Conservation (phyloP, 768 basidiomycete genomes). For the Tulasnella sp. region DNA sequence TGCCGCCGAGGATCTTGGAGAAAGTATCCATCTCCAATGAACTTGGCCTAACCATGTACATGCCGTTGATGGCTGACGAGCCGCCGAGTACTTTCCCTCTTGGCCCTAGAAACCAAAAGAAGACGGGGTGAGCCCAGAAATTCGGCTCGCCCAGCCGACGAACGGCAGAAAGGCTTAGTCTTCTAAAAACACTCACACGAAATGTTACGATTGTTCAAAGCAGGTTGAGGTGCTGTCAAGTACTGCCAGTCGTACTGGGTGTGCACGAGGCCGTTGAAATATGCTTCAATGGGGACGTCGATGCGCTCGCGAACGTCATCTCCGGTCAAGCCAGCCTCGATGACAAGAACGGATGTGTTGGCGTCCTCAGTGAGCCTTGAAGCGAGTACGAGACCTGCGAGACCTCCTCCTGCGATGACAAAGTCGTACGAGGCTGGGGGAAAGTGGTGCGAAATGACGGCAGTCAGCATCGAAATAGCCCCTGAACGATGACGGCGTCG, state of each 20-base stretch:
- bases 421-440: constrained; percentile 17
- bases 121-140: neutral
- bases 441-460: neutral
- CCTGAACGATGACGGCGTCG: neutral
- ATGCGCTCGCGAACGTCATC: constrained; percentile 11
- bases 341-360: constrained; percentile 17
- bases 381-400: constrained; percentile 19
- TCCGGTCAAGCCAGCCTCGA: constrained; percentile 20
- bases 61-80: constrained; percentile 59
- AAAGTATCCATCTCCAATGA: constrained; percentile 43
- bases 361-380: constrained; percentile 18
- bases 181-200: constrained; percentile 35
- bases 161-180: constrained; percentile 30
- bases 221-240: constrained; percentile 42
- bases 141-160: neutral
- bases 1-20: constrained; percentile 31
- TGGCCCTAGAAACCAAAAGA: constrained; percentile 12
- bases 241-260: constrained; percentile 51
- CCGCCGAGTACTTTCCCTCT: constrained; percentile 62
- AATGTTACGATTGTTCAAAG: constrained; percentile 38
- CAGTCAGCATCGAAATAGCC: neutral
- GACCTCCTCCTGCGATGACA: constrained; percentile 20
- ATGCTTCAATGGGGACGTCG: constrained; percentile 48
- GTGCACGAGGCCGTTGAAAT: constrained; percentile 43
- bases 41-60: constrained; percentile 55